These are phyloP conservation scores for Colletotrichum camelliae DNA, from an alignment of 2,329 filamentous ascomycete species.

Conservation along the genomic window DNA sequence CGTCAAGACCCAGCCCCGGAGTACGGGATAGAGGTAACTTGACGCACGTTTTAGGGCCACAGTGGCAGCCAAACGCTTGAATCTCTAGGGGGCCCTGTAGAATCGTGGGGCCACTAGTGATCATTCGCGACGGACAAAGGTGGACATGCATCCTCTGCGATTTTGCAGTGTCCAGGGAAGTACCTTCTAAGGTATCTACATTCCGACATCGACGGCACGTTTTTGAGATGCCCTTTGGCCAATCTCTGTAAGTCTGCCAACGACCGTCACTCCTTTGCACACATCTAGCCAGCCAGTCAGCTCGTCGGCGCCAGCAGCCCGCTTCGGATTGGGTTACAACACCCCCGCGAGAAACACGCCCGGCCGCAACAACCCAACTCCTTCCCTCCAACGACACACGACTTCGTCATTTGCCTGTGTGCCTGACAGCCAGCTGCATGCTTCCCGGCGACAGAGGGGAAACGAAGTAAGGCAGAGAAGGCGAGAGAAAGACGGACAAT, in stretches of 20 bases:
- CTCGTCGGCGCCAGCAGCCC: neutral
- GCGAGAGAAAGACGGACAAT: neutral
- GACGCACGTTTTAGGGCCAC: constrained; percentile 18
- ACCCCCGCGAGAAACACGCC: neutral
- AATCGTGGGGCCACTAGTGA: neutral
- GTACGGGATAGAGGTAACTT: constrained; percentile 14
- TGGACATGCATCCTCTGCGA: neutral
- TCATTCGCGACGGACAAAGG: neutral
- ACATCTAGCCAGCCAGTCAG: neutral
- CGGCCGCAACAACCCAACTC: neutral
- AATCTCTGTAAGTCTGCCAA: neutral
- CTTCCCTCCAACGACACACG: neutral
- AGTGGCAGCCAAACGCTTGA: neutral
- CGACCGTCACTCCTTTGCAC: neutral
- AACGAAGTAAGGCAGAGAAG: neutral
- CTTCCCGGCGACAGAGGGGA: neutral
- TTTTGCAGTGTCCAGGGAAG: neutral
- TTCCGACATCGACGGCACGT: neutral
- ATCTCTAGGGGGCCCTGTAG: constrained; percentile 3
- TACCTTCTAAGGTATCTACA: neutral
- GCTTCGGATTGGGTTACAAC: neutral
- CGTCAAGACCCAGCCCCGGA: constrained; percentile 9
- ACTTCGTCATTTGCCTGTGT: neutral
- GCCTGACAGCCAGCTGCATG: neutral
- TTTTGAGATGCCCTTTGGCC: neutral